Evolutionary conservation across 768 basidiomycete species (phyloP), one percentile per base, ranked within the genome.

Genomic region (Rhodocollybia butyracea): DNA sequence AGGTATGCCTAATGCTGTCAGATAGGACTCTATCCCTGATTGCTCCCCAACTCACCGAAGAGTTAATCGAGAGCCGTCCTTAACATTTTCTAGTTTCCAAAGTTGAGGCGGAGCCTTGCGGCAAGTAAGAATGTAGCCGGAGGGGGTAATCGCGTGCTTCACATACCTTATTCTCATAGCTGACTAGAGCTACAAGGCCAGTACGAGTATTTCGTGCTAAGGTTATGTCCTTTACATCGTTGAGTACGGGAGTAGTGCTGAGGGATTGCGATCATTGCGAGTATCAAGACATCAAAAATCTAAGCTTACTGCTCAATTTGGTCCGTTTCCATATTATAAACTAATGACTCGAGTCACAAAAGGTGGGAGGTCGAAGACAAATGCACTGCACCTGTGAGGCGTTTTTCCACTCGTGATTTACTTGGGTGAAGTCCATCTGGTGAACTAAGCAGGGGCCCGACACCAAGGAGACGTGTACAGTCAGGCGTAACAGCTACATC

Each of bases 401-500:
- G 82, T 60, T 89, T 91, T 67, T 90, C 89, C 19, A 70, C 76
- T 21, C 83, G 73, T 19, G 85, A 88, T 69, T 82, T 88, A 65
- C 81, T 86, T 6, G 89, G 88, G 38, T 82, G 79, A 24, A 87
- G 68, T 10, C 85, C 85, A 46, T 75, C 76, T 1, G 79, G 78
- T 4, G 88, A 88, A 52, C 77, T 70, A n/a, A 84, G 70, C 31
- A 90, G 68, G 5, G 85, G 86, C 1, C 85, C 88, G 29, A 89
- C 85, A 24, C 81, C 85, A 24, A 91, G 70, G 51, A 90, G 72
- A 10, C 86, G 79, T 38, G 71, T 65, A n/a, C 76, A 74, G 63
- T 89, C 87, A 2, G 83, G 82, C 0, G 86, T 88, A 3, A 89
- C 76, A 5, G 85, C 83, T 24, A 90, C 82, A 63, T 88, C 86